Base-by-base conservation (phyloP, 164 flowering plant species). In the Aristolochia fimbriata region DNA sequence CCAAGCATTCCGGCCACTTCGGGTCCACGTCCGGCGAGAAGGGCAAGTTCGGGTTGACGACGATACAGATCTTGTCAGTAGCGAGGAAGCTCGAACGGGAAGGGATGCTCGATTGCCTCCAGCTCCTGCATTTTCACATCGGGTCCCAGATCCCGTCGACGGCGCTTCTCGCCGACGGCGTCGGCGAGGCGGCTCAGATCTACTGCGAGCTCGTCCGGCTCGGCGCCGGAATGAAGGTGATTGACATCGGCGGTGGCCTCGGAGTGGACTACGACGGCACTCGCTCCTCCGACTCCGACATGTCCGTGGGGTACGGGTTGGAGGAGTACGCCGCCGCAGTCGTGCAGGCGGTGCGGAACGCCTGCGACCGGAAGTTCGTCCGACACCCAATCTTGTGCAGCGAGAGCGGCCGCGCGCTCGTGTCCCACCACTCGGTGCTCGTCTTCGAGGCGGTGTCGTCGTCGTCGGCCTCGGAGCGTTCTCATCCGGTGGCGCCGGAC, bases 1-100 rank as follows among this genome's bases (percentile, higher is more conserved):
- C 99, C 3, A 93, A 85, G 76, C 97, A 93, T 63, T 78, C 91
- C 1, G 99, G 99, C 20, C 99, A 93, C 72, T 93, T 90, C 54
- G 99, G 99, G n/a, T 78, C 96, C 8, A 93, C 97, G 25, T 93
- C 99, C 0, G 99, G 99, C n/a, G 99, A 90, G 78, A 93, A 83
- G 37, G 99, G 99, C 6, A 93, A 93, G 71, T 93, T 93, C 52
- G 99, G 99, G 15, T 65, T 93, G 43, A 90, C 87, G 0, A 82
- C 96, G 0, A 62, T 74, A 10, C 97, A 93, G 72, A 82, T 93
- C 53, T 45, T 93, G 23, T 72, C 87, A 0, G 96, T 86, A 0
- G 96, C 77, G 41, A 74, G 66, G 74, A 88, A 80, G 77, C 87
- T 93, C 23, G 73, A 78, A 19, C 69, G 70, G 23, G 73, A 27